Evolutionary conservation across 148 eudicot genomes (phyloP).

Genomic region (Drosera capensis): DNA sequence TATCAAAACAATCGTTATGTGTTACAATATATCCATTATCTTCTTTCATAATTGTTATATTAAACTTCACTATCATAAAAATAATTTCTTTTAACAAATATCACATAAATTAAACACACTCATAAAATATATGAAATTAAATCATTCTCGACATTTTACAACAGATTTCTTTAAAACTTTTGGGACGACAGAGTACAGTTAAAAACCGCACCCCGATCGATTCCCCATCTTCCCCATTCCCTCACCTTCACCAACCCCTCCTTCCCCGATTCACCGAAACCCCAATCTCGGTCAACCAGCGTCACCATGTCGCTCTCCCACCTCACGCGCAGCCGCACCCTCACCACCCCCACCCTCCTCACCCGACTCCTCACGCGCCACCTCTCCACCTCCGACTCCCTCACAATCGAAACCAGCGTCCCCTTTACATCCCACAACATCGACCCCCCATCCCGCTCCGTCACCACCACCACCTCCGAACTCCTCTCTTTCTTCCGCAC

Average conservation of each 20-base stretch:
- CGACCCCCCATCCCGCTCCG: slow-evolving; percentile 59
- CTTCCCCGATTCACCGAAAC: slow-evolving; percentile 1
- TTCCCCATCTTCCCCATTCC: slow-evolving; percentile 2
- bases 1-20: too few species aligned
- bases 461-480: slow-evolving; percentile 42
- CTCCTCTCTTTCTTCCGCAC: slow-evolving; percentile 55
- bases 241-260: slow-evolving; percentile 1
- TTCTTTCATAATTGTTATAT: too few species aligned
- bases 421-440: slow-evolving; percentile 69
- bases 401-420: slow-evolving; percentile 65
- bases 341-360: slow-evolving; percentile 9
- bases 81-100: background rate
- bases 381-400: slow-evolving; percentile 31
- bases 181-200: background rate
- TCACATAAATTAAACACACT: too few species aligned
- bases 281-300: slow-evolving; percentile 10
- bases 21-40: too few species aligned
- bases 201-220: slow-evolving; percentile 1
- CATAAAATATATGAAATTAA: background rate
- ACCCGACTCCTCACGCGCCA: slow-evolving; percentile 19
- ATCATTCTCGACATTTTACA: background rate
- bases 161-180: background rate
- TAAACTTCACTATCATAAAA: too few species aligned
- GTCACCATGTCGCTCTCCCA: slow-evolving; percentile 10
- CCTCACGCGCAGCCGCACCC: slow-evolving; percentile 11